A percentile compares a stretch with the other conserved stretches of the same genome.
These are phyloP conservation scores for Phytophthora megakarya DNA, from an alignment of 352 stramenopile species.

Conservation along the genomic window DNA sequence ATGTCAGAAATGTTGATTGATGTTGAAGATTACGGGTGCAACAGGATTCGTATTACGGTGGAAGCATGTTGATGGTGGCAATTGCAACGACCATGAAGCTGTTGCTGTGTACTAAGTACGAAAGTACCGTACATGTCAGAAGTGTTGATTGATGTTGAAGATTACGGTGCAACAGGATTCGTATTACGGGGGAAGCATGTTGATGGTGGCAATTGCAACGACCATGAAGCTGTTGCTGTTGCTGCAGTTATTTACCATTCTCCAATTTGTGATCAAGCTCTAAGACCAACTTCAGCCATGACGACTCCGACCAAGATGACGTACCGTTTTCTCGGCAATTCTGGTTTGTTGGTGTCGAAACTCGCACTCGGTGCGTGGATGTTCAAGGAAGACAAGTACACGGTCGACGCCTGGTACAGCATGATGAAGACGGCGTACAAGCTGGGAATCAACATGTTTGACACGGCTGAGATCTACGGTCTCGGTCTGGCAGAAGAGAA, in stretches of 20 bases:
- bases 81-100: background rate
- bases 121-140: background rate
- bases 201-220: background rate
- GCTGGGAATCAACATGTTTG: slow-evolving; percentile 2
- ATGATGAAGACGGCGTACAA: slow-evolving; percentile 11
- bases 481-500: background rate
- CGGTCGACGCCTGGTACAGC: slow-evolving; percentile 3
- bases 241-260: background rate
- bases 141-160: background rate
- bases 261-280: background rate
- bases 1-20: background rate
- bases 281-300: background rate
- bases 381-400: slow-evolving; percentile 3
- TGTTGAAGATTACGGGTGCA: background rate
- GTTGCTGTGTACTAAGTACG: slow-evolving; percentile 14
- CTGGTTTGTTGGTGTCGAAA: slow-evolving; percentile 11
- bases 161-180: background rate
- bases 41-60: background rate
- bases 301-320: slow-evolving; percentile 7
- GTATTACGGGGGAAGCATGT: background rate
- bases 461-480: background rate
- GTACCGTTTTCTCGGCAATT: slow-evolving; percentile 9
- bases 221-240: background rate
- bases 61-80: background rate
- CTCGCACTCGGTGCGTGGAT: slow-evolving; percentile 2